A percentile compares a stretch with the other conserved stretches of the same genome.
Evolutionary conservation across 495 filamentous ascomycete species (phyloP).

Genomic region (Hypoxylon lienhwacheense): DNA sequence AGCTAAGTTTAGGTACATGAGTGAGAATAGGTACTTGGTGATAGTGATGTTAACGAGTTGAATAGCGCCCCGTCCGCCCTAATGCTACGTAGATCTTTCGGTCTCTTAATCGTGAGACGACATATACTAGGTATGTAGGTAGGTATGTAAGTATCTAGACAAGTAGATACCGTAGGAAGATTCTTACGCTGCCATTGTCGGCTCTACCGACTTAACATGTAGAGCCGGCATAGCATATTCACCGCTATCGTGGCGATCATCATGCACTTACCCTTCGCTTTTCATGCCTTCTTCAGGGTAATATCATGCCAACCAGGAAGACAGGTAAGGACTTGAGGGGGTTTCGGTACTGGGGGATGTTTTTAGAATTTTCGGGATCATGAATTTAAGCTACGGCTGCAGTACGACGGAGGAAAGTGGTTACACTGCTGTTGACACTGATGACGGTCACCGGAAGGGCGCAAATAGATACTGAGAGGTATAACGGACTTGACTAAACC

Average conservation of each 20-base stretch:
- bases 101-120: too few relatives aligned
- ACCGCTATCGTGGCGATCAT: slow-evolving; percentile 25
- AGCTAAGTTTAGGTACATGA: too few relatives aligned
- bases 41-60: too few relatives aligned
- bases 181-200: not conserved
- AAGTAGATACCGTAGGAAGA: not conserved
- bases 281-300: slow-evolving; percentile 1
- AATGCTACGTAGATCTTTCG: too few relatives aligned
- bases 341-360: not conserved
- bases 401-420: slow-evolving; percentile 1
- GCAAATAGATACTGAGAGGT: not conserved
- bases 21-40: too few relatives aligned
- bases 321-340: not conserved
- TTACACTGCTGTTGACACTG: slow-evolving; percentile 11
- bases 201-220: not conserved
- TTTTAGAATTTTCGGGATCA: not conserved
- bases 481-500: not conserved
- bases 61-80: too few relatives aligned
- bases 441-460: slow-evolving; percentile 12
- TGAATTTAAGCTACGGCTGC: not conserved
- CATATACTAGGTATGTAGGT: too few relatives aligned
- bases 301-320: slow-evolving; percentile 7
- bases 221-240: not conserved
- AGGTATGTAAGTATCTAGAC: too few relatives aligned
- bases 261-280: not conserved